These are phyloP conservation scores for Pseudonectria foliicola DNA, from an alignment of 2,329 filamentous ascomycete species.

Conservation along the genomic window DNA sequence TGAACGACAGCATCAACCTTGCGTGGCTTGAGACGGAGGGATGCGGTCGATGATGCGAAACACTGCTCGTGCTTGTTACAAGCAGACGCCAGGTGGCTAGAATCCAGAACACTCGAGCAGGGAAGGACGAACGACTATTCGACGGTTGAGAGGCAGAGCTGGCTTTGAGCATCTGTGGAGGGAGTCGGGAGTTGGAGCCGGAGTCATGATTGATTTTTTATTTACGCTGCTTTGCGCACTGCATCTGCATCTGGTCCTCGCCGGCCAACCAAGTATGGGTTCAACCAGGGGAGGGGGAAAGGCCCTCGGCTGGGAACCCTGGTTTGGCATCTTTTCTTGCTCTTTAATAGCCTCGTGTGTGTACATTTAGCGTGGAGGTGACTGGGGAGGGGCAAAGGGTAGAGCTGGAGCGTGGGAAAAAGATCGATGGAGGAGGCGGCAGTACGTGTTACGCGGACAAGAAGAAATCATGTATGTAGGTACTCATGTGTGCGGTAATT, in stretches of 20 bases:
- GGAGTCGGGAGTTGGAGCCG: slow-evolving; percentile 24
- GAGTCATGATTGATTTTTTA: slow-evolving; percentile 26
- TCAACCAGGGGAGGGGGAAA: slow-evolving; percentile 16
- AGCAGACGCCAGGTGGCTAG: too few species aligned
- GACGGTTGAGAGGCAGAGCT: slow-evolving; percentile 12
- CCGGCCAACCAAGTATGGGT: slow-evolving; percentile 19
- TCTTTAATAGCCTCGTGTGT: slow-evolving; percentile 25
- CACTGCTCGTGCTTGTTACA: too few species aligned
- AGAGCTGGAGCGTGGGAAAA: slow-evolving; percentile 14
- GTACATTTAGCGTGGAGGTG: slow-evolving; percentile 20
- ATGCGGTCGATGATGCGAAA: background rate
- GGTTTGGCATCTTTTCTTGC: slow-evolving; percentile 21
- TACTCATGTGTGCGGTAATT: too few species aligned
- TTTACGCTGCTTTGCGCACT: slow-evolving; percentile 24
- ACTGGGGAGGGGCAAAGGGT: slow-evolving; percentile 16
- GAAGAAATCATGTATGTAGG: background rate
- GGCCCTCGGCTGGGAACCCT: slow-evolving; percentile 22
- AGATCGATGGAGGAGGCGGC: slow-evolving; percentile 9
- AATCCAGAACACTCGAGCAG: slow-evolving; percentile 1
- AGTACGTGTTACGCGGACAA: slow-evolving; percentile 11
- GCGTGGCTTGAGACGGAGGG: background rate
- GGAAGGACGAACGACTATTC: slow-evolving; percentile 4
- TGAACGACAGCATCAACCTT: too few species aligned
- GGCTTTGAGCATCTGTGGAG: slow-evolving; percentile 23
- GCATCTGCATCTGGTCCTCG: slow-evolving; percentile 25